Percentiles rank a stretch among this genome's conserved stretches.
phyloP scores from a whole-genome alignment of 2,329 filamentous ascomycete genomes.

The Botrytis hyacinthi region DNA sequence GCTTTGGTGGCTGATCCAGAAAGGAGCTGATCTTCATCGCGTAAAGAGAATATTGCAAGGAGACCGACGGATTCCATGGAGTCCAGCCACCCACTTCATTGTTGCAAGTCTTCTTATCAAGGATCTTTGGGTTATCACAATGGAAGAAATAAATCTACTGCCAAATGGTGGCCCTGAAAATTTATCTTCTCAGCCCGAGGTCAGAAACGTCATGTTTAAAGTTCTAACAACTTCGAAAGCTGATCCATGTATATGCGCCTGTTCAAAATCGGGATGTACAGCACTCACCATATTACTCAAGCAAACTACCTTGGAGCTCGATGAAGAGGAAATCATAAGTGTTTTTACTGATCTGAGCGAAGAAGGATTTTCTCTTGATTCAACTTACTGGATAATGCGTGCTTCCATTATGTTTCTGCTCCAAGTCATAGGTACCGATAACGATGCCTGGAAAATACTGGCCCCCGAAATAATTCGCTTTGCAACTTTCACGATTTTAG shows the following conservation, averaged over 20 bases:
- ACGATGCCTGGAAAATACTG: not conserved
- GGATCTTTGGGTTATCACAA: not conserved
- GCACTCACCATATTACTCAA: not conserved
- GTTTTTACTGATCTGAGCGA: not conserved
- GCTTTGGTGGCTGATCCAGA: not conserved
- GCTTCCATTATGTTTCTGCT: not conserved
- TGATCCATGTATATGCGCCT: not conserved
- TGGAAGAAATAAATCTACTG: not conserved
- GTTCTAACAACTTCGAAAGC: not conserved
- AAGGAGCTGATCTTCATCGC: not conserved
- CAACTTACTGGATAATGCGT: not conserved
- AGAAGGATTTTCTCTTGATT: not conserved
- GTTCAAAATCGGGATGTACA: not conserved
- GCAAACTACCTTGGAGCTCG: not conserved
- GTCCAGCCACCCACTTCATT: not conserved
- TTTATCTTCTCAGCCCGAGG: not conserved
- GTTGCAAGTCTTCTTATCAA: not conserved
- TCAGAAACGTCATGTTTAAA: not conserved
- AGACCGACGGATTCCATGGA: not conserved
- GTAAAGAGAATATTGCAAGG: not conserved
- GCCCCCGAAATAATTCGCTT: not conserved
- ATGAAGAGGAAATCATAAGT: not conserved
- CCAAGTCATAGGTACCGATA: not conserved
- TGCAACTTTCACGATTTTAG: not conserved
- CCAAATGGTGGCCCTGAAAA: not conserved